Percentiles rank a stretch among this genome's conserved stretches.
Evolutionary conservation across 768 basidiomycete species (phyloP).

Genomic region (Clavulina sp.): DNA sequence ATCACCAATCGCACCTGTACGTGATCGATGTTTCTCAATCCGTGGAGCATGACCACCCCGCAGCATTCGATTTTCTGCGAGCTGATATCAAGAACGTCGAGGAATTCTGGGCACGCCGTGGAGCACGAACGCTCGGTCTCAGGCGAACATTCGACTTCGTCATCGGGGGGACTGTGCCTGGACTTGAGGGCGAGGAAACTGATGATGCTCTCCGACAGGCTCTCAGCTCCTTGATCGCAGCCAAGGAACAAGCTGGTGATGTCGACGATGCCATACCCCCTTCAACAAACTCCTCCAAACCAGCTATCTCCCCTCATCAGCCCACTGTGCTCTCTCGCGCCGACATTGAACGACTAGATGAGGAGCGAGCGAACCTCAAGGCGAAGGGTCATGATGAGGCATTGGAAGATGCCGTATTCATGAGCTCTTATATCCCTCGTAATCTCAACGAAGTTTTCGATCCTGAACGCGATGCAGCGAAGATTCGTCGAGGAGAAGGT

Average conservation of each 20-base stretch:
- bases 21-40: slow-evolving; percentile 98
- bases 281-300: neutral
- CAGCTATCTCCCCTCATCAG: neutral
- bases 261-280: neutral
- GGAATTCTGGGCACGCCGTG: slow-evolving; percentile 71
- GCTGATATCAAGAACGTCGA: slow-evolving; percentile 84
- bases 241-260: neutral
- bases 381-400: slow-evolving; percentile 14
- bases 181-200: neutral
- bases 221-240: neutral
- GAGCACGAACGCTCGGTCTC: slow-evolving; percentile 60
- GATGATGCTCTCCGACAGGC: neutral
- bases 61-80: slow-evolving; percentile 90
- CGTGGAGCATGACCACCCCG: slow-evolving; percentile 94
- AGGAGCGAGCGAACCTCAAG: slow-evolving; percentile 12
- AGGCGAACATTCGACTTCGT: slow-evolving; percentile 79
- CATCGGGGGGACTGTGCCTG: slow-evolving; percentile 18
- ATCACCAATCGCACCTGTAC: slow-evolving; percentile 41
- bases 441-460: slow-evolving; percentile 85
- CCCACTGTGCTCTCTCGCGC: neutral
- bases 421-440: slow-evolving; percentile 83
- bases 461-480: slow-evolving; percentile 80
- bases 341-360: slow-evolving; percentile 9
- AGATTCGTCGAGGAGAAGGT: slow-evolving; percentile 51
- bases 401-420: slow-evolving; percentile 79